Conservation (phyloP, 768 basidiomycete species). For the Mrakia blollopis region DNA sequence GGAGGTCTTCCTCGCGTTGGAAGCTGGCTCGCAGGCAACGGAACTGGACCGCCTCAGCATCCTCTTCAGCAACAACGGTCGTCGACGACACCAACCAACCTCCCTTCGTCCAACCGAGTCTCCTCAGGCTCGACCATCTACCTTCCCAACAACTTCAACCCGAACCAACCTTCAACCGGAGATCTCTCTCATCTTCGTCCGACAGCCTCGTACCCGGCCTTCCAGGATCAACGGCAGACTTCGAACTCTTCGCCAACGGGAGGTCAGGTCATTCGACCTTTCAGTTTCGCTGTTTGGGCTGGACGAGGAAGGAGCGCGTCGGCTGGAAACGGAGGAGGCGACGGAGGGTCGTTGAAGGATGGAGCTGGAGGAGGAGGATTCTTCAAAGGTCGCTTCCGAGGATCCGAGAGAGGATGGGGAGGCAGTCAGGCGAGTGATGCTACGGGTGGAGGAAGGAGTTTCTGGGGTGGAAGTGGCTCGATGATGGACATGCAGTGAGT, state of each 20-base stretch:
- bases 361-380: conserved; percentile 13
- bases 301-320: conserved; percentile 37
- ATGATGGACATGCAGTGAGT: conserved; percentile 49
- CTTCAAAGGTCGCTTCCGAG: conserved; percentile 29
- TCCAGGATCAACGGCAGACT: conserved; percentile 10
- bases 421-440: conserved; percentile 38
- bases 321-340: background rate
- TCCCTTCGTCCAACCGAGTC: background rate
- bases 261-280: conserved; percentile 38
- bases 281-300: conserved; percentile 46
- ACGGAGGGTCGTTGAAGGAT: conserved; percentile 9
- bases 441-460: conserved; percentile 44
- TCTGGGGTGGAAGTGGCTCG: conserved; percentile 45
- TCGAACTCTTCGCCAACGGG: conserved; percentile 6
- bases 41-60: background rate
- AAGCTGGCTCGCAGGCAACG: background rate
- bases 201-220: conserved; percentile 15
- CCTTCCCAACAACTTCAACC: background rate
- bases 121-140: background rate
- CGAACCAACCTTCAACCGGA: background rate
- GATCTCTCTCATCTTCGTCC: conserved; percentile 4
- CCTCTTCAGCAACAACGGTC: conserved; percentile 1
- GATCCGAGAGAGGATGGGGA: conserved; percentile 35
- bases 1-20: background rate
- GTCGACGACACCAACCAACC: conserved; percentile 1